Base-by-base conservation (phyloP, 1,284 basidiomycete species). In the Naganishia albida region DNA sequence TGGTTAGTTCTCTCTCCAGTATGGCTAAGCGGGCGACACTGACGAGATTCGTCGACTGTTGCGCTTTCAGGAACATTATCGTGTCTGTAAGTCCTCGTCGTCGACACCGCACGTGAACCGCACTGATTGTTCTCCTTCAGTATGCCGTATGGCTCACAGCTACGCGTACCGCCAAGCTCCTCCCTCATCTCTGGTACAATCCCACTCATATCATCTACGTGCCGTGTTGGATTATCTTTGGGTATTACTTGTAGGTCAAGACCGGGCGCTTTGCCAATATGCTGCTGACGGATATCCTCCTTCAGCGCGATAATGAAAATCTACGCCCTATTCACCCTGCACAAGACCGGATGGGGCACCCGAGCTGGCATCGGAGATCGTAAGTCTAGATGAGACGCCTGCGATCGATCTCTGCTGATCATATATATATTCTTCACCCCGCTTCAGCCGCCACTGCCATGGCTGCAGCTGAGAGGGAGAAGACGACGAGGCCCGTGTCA, bases 321-420 rank as follows among this genome's bases (percentile, higher is more conserved):
- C 49, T 92, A 92, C 75, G 89, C 90, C 28, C 79, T 90, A 26
- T 87, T 85, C 75, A 92, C 90, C 43, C 81, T 92, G 62, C 89
- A 91, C 78, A 88, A 91, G 86, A 92, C 90, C 74, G 90, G 87
- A 66, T 94, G 91, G 91, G 91, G 91, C 62, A 94, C 91, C 23
- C 87, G 91, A 76, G 84, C 90, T 8, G 91, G 91, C 81, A 90
- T 94, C 40, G 57, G 57, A 46, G 59, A 63, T 62, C 64, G 64
- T 65, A 48, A 42, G 64, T 62, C 18, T 8, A 1, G 13, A 12
- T 54, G 26, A 2, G 50, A 20, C 7, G 23, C 28, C n/a, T 43
- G 40, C 26, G 18, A 7, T 60, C 13, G 15, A 34, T 7, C 34
- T 38, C 43, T 39, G 12, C 34, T 20, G 34, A 20, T 12, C 16